phyloP scores from a whole-genome alignment of 495 filamentous ascomycete species.

The Penicillium lagena region DNA sequence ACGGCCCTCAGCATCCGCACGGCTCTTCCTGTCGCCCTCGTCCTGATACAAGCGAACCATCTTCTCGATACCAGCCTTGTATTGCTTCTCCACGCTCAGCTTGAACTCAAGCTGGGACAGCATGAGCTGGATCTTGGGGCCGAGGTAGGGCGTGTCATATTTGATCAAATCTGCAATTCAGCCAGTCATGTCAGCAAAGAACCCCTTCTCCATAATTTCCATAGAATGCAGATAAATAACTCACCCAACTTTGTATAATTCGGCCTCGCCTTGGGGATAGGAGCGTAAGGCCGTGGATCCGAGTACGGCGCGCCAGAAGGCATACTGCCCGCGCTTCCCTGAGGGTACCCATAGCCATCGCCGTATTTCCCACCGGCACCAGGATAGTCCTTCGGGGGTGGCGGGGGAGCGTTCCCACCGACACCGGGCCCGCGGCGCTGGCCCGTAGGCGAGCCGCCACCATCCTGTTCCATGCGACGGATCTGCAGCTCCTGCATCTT shows the following conservation, averaged over 20 bases:
- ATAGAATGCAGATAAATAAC: slow-evolving; percentile 15
- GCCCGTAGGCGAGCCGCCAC: slow-evolving; percentile 32
- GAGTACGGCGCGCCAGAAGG: slow-evolving; percentile 76
- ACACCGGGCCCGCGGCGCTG: slow-evolving; percentile 24
- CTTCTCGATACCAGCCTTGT: slow-evolving; percentile 98
- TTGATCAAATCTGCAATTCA: slow-evolving; percentile 81
- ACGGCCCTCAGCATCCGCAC: slow-evolving; percentile 80
- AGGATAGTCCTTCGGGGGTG: slow-evolving; percentile 62
- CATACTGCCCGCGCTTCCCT: slow-evolving; percentile 62
- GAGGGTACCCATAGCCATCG: slow-evolving; percentile 48
- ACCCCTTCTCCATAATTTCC: not conserved
- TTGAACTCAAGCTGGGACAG: slow-evolving; percentile 98
- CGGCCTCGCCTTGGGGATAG: slow-evolving; percentile 66
- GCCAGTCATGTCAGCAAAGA: slow-evolving; percentile 3
- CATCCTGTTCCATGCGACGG: slow-evolving; percentile 58
- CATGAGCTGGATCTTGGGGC: slow-evolving; percentile 98
- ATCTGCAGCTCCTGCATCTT: slow-evolving; percentile 82
- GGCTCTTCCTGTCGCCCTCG: slow-evolving; percentile 96
- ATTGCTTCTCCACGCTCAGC: slow-evolving; percentile 97
- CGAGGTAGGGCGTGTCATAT: slow-evolving; percentile 92
- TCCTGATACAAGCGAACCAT: slow-evolving; percentile 98
- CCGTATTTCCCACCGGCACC: slow-evolving; percentile 48
- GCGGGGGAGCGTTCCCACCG: slow-evolving; percentile 30
- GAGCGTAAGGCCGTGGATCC: slow-evolving; percentile 61
- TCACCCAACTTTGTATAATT: slow-evolving; percentile 96